phyloP scores from a whole-genome alignment of 345 rosid species.

The Raphanus sativus region DNA sequence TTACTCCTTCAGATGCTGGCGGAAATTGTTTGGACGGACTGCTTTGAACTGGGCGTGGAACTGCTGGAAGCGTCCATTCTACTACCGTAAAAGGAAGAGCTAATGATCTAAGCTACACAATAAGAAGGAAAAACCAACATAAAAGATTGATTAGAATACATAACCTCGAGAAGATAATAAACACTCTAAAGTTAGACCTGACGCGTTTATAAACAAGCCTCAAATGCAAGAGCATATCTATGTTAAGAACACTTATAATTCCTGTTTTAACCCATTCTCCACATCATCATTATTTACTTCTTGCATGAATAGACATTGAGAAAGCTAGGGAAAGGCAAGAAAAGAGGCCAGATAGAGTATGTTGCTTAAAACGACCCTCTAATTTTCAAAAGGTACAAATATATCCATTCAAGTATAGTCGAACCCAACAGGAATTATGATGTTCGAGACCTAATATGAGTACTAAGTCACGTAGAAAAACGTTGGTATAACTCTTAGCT shows the following conservation, averaged over 20 bases:
- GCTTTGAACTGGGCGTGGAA: constrained; percentile 72
- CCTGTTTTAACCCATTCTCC: neutral
- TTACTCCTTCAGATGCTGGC: constrained; percentile 50
- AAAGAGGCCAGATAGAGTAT: constrained; percentile 8
- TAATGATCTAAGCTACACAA: constrained; percentile 96
- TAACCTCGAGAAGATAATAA: constrained; percentile 10
- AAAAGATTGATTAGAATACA: constrained; percentile 20
- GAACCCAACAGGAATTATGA: neutral
- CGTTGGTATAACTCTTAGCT: neutral
- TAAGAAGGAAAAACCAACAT: constrained; percentile 50
- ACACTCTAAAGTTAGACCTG: constrained; percentile 5
- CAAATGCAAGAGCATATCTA: neutral
- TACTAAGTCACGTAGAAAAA: neutral
- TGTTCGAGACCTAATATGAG: constrained; percentile 17
- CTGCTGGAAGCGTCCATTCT: constrained; percentile 99
- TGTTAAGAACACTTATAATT: constrained; percentile 7
- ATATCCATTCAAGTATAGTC: constrained; percentile 5
- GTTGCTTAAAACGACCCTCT: constrained; percentile 2
- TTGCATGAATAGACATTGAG: constrained; percentile 13
- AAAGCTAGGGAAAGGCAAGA: constrained; percentile 5
- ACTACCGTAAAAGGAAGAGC: constrained; percentile 99
- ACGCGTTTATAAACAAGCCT: constrained; percentile 13
- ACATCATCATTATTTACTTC: constrained; percentile 6
- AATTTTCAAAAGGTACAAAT: constrained; percentile 5
- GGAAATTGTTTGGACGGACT: constrained; percentile 54